Base-by-base conservation (phyloP, 495 filamentous ascomycete species). In the Saxophila tyrrhenica region DNA sequence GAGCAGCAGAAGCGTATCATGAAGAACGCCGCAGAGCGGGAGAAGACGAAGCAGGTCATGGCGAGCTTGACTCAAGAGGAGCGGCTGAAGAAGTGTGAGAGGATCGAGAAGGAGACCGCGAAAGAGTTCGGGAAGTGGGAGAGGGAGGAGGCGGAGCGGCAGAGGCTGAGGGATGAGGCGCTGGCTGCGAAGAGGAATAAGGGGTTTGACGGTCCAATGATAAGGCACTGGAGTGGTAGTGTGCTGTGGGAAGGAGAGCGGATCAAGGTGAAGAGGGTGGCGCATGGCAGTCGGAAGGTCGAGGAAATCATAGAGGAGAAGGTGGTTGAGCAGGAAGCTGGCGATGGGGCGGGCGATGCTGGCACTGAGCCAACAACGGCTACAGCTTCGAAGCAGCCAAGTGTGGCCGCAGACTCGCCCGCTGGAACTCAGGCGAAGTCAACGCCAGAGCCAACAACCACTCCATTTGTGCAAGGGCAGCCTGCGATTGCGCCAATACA, bases 191-290 rank as follows among this genome's bases (percentile, higher is more conserved):
- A 85, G 67, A 78, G 94, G 60, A 91, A 87, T 64, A 79, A 88
- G 25, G 86, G 85, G 47, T 74, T 97, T 16, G 83, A 88, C 51
- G 92, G 92, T 0, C 89, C 92, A 1, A 87, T 96, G 11, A 81
- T 96, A 42, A 88, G 87, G 16, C 92, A 84, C 68, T 98, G 87
- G 84, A 97, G 91, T 68, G 92, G 92, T 10, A 72, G 86, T 55
- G 87, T 83, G 44, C 81, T 85, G 53, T 86, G 85, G 76, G 73
- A 72, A 45, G 83, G 86, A 66, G 87, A 84, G 25, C 86, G 84
- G 62, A 70, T 91, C 54, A 84, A 79, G 61, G 81, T 82, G 57
- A 39, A 38, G 39, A 51, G 57, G 52, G 59, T 63, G 9, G 60
- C 57, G 11, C 63, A 65, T 46, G 62, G 61, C 15, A 78, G 89